Base-by-base conservation (phyloP, 495 filamentous ascomycete species). In the Penicillium parvum region DNA sequence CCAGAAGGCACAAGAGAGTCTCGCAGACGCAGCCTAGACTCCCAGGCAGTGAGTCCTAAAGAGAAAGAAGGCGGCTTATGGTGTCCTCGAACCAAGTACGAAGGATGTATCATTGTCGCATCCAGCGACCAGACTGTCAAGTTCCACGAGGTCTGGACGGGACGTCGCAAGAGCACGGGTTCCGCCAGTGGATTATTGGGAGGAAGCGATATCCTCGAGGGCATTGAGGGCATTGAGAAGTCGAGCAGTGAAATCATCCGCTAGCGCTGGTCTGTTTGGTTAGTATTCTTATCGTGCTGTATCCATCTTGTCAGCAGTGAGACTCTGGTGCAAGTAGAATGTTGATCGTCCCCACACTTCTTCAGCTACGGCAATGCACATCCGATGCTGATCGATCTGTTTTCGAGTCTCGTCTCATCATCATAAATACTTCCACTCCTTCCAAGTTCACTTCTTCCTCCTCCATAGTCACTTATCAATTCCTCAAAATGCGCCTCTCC, bases 61-160 rank as follows among this genome's bases (percentile, higher is more conserved):
- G 60, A 70, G 19, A 72, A 74, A 41, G 69, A 75, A 50, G 73
- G 75, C 21, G 71, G 69, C 1, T 54, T 67, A 15, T 81, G 75
- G 74, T 73, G 72, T 32, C 57, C 58, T 6, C 74, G 85, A 22
- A 84, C 80, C 1, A 68, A 72, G n/a, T 76, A 85, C 50, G 90
- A 96, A 58, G 91, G 90, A 7, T 96, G 91, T 58, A 86, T 98
- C 47, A 86, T 96, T 25, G 85, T 98, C 37, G 94, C 91, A 20
- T 87, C 88, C 18, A 96, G 90, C 53, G 92, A 96, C 65, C 84
- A 87, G 59, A 94, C 82, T 53, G 86, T 98, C 60, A 90, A 92
- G 63, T 98, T 97, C 50, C 91, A 98, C 61, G 90, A 97, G 64
- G 80, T 98, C 8, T 97, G 90, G 94, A 73, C 73, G 10, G 79